A percentile compares a stretch with the other conserved stretches of the same genome.
phyloP scores from a whole-genome alignment of 176 grass and related monocot genomes.

The Aechmea fasciata region DNA sequence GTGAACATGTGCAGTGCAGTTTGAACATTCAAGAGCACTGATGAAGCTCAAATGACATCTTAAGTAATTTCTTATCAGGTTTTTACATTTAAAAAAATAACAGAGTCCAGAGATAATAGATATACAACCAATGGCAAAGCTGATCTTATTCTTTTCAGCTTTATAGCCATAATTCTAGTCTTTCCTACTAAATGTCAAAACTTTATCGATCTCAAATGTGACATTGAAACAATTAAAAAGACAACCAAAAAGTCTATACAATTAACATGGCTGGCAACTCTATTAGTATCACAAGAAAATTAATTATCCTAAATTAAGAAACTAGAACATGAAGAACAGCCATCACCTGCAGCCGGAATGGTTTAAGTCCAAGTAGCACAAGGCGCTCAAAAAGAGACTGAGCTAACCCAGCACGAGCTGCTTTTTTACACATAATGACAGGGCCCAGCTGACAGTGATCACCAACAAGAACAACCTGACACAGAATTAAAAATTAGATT shows the following conservation, averaged over 20 bases:
- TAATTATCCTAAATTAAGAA: not conserved
- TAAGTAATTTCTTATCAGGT: too few species aligned
- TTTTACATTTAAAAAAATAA: too few species aligned
- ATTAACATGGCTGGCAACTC: not conserved
- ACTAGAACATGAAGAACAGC: not conserved
- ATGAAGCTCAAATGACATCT: too few species aligned
- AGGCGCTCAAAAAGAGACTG: slow-evolving; percentile 96
- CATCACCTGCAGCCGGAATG: slow-evolving; percentile 93
- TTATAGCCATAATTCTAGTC: too few species aligned
- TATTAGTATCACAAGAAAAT: slow-evolving; percentile 1
- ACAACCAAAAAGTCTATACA: too few species aligned
- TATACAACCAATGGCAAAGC: too few species aligned
- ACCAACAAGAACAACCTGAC: slow-evolving; percentile 91
- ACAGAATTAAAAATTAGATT: slow-evolving; percentile 18
- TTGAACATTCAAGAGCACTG: too few species aligned
- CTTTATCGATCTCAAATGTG: too few species aligned
- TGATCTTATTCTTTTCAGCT: too few species aligned
- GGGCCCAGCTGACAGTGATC: slow-evolving; percentile 98
- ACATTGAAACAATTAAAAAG: too few species aligned
- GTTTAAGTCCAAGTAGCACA: slow-evolving; percentile 92
- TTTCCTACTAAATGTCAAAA: too few species aligned
- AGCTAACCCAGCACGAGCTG: slow-evolving; percentile 86
- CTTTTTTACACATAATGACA: slow-evolving; percentile 99
- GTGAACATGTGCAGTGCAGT: too few species aligned
- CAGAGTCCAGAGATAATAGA: slow-evolving; percentile 1